Base-by-base conservation (phyloP, 2,329 filamentous ascomycete species). In the Penicillium sp. region DNA sequence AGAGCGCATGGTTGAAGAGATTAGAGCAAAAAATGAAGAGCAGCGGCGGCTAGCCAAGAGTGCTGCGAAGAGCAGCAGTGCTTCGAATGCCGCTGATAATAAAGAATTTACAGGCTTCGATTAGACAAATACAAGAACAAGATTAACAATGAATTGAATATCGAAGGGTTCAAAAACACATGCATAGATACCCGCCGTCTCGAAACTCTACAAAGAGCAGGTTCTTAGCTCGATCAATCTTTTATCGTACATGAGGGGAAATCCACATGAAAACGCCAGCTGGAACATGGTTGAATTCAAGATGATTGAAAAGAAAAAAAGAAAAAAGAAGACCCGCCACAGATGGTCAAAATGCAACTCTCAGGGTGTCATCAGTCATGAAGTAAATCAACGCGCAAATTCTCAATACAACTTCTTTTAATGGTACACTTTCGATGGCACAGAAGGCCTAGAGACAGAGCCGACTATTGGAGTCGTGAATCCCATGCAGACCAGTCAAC, bases 51-150 rank as follows among this genome's bases (percentile, higher is more conserved):
- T 53, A 33, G 55, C 60, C 7, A 56, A 55, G 43, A 54, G 49
- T 5, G 59, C 62, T 39, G 58, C 51, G 2, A 65, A 63, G 40
- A 61, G 58, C 4, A 61, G 58, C 4, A 60, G 64, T 36, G 59
- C 48, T 23, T 52, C 48, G 11, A 64, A 59, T 19, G 55, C 46
- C 29, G 55, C 26, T 34, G 56, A 33, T 8, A 63, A 43, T 16
- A 64, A 81, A 21, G 81, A 84, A 57, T 88, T 88, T 70, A 67
- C 81, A 51, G 85, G 85, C 1, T 88, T 87, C 65, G 83, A 75
- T 56, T 74, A 61, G 52, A 50, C n/a, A 19, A 31, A 21, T n/a
- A n/a, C 8, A 21, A 14, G 3, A 11, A 16, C 21, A 29, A 18
- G 16, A 28, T 43, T 7, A 14, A 28, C 39, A 7, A 28, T 28